Evolutionary conservation across 208 protist genomes (phyloP), one percentile per base, ranked within the genome.

Genomic region (Leishmania gerbilli): DNA sequence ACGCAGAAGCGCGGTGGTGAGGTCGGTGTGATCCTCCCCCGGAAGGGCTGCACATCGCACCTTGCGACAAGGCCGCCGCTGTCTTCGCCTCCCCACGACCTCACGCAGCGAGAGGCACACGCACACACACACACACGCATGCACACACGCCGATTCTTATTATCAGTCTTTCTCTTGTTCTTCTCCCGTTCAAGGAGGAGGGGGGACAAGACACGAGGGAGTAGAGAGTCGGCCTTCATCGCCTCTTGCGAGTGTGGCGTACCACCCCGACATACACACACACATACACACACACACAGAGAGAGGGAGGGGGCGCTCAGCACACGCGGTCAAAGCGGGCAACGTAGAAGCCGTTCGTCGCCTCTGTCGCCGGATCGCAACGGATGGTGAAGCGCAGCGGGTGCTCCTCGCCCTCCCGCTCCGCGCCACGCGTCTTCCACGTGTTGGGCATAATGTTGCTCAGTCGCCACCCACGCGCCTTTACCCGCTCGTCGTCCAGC

Each of bases 261-360:
- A 15, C 7, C 13, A 67, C 62, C 62, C 11, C 3, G 31, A 2
- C 62, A n/a, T 3, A 40, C 7, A 67, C 13, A 13, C 62, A 37
- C 62, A 76, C 37, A 71, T n/a, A n/a, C 2, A 40, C 7, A 67
- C 13, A 13, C 62, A 37, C 62, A 76, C 37, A 71, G 13, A 79
- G 13, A 13, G 60, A 31, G 19, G 58, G 56, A 8, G 37, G 37
- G 31, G 31, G 31, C 53, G 9, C 68, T 88, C 37, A 65, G 47
- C 68, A 68, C 47, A 64, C 27, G 40, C 95, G 92, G 76, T 97
- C 93, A 77, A 97, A 96, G 51, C 95, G 93, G 5, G 95, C 92
- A 21, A 97, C 95, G 72, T 88, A 97, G 84, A 97, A 97, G 37
- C 95, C 95, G 81, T 97, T 97, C 1, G 93, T 97, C 27, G 82